These are phyloP conservation scores for Pseudogymnoascus sp. DNA, from an alignment of 2,329 filamentous ascomycete genomes.

Conservation along the genomic window DNA sequence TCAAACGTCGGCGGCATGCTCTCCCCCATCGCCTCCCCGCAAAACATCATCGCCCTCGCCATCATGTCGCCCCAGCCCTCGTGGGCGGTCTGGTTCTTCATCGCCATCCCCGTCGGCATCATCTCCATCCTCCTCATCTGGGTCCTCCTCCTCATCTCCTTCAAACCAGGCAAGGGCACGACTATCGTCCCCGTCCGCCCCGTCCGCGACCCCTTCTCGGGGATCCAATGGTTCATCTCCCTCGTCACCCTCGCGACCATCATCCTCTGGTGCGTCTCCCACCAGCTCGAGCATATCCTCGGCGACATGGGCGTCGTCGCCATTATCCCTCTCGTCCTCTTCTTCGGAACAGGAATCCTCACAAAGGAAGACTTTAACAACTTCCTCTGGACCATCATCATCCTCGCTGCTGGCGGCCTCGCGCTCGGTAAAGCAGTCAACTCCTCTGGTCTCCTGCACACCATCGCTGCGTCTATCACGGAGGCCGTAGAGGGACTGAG, in stretches of 20 bases:
- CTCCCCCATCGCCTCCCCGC: slow-evolving; percentile 91
- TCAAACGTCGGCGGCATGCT: slow-evolving; percentile 96
- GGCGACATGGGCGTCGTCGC: slow-evolving; percentile 98
- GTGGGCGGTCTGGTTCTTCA: slow-evolving; percentile 96
- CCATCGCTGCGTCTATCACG: slow-evolving; percentile 73
- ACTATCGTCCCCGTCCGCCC: slow-evolving; percentile 87
- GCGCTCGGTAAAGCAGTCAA: slow-evolving; percentile 91
- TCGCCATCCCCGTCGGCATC: slow-evolving; percentile 85
- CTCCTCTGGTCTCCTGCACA: slow-evolving; percentile 83
- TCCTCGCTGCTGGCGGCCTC: slow-evolving; percentile 86
- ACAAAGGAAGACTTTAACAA: slow-evolving; percentile 99
- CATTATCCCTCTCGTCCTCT: slow-evolving; percentile 89
- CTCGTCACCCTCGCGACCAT: slow-evolving; percentile 79
- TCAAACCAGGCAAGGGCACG: slow-evolving; percentile 76
- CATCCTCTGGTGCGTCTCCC: slow-evolving; percentile 81
- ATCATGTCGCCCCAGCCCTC: slow-evolving; percentile 90
- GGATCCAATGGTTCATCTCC: slow-evolving; percentile 88
- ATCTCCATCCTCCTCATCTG: slow-evolving; percentile 85
- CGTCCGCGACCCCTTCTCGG: slow-evolving; percentile 80
- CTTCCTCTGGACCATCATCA: slow-evolving; percentile 99
- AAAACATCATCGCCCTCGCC: slow-evolving; percentile 92
- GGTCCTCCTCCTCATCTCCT: slow-evolving; percentile 75
- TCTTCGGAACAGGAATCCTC: slow-evolving; percentile 92
- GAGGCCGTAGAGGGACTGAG: slow-evolving; percentile 66
- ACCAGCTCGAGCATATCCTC: slow-evolving; percentile 79